These are phyloP conservation scores for Cephaloascus fragrans DNA, from an alignment of 805 yeast genomes.

Conservation along the genomic window DNA sequence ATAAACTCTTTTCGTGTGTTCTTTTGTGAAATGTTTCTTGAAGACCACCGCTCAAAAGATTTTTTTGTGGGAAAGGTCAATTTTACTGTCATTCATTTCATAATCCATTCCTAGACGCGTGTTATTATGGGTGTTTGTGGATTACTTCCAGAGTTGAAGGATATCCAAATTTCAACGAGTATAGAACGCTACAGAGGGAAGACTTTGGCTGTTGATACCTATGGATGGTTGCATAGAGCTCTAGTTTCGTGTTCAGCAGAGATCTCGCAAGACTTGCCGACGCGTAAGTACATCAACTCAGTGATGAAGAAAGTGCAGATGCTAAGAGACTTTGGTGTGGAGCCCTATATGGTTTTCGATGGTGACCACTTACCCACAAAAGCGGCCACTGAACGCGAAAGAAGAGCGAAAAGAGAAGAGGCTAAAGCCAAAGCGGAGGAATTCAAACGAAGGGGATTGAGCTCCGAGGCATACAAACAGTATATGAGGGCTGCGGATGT, in stretches of 20 bases:
- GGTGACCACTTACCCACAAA: conserved; percentile 84
- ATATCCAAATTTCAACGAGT: conserved; percentile 53
- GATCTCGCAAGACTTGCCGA: conserved; percentile 58
- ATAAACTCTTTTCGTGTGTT: too few relatives aligned
- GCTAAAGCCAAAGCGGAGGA: conserved; percentile 49
- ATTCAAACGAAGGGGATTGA: conserved; percentile 42
- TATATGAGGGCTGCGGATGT: conserved; percentile 78
- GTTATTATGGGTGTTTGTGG: conserved; percentile 93
- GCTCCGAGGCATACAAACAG: conserved; percentile 51
- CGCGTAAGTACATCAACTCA: conserved; percentile 62
- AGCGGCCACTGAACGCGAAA: conserved; percentile 56
- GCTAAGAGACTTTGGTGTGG: conserved; percentile 56
- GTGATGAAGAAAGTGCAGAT: conserved; percentile 58
- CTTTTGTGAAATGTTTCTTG: too few relatives aligned
- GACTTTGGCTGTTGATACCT: conserved; percentile 87
- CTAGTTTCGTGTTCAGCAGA: conserved; percentile 78
- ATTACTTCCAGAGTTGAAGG: conserved; percentile 66
- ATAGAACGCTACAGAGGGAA: conserved; percentile 59
- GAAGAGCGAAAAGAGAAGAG: conserved; percentile 46
- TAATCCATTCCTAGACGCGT: too few relatives aligned
- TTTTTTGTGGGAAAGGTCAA: too few relatives aligned
- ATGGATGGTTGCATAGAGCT: conserved; percentile 92
- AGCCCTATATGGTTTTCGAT: conserved; percentile 86
- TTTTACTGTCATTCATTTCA: too few relatives aligned
- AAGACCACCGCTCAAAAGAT: too few relatives aligned